Evolutionary conservation across 768 basidiomycete species (phyloP).

Genomic region (Inosperma sp.): DNA sequence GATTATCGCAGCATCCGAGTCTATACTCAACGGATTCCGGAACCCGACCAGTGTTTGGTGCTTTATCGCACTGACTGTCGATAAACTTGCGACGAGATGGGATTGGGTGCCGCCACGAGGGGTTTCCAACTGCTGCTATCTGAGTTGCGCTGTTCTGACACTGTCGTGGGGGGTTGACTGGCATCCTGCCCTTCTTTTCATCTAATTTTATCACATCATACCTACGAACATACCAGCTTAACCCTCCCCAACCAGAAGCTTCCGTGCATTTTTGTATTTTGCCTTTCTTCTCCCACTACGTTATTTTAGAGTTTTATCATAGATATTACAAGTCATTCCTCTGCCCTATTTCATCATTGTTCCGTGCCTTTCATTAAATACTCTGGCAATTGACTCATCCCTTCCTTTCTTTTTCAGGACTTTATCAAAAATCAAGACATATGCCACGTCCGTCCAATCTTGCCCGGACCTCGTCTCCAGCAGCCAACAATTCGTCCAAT

Average conservation of each 20-base stretch:
- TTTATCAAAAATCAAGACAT: conserved; percentile 80
- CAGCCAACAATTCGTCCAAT: conserved; percentile 24
- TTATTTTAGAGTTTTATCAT: conserved; percentile 8
- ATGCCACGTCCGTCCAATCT: conserved; percentile 67
- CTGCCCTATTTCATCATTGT: conserved; percentile 11
- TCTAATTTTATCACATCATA: conserved; percentile 14
- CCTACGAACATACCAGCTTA: conserved; percentile 7
- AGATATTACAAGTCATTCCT: conserved; percentile 11
- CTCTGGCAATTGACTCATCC: conserved; percentile 26
- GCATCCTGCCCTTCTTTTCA: conserved; percentile 4
- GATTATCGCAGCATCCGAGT: conserved; percentile 12
- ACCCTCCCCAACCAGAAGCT: conserved; percentile 2
- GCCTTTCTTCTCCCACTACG: conserved; percentile 8
- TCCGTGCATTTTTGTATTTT: conserved; percentile 8
- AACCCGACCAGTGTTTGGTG: conserved; percentile 12
- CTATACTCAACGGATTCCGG: conserved; percentile 12
- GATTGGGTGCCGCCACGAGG: conserved; percentile 17
- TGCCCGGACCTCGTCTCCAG: conserved; percentile 37
- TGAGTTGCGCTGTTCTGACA: neutral
- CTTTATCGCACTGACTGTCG: conserved; percentile 15
- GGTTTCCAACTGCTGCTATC: neutral
- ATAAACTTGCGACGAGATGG: conserved; percentile 13
- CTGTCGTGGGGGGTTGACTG: neutral
- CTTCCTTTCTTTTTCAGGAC: conserved; percentile 46
- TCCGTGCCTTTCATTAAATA: conserved; percentile 13